Conservation (phyloP, 2,329 filamentous ascomycete species). For the Phyllosticta citrichinensis region DNA sequence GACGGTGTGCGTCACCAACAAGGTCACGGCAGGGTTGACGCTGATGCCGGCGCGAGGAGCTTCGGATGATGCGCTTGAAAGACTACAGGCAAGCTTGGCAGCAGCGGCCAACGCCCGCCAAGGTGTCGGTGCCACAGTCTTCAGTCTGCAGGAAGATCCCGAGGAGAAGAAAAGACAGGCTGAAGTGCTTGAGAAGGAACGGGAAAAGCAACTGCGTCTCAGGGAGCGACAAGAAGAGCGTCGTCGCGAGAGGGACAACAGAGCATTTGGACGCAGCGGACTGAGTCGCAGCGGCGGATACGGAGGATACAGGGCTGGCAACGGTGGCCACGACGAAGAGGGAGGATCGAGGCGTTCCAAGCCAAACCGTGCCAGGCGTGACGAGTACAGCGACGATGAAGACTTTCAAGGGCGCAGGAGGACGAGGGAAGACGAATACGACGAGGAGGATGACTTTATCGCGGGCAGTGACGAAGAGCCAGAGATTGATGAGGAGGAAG, state of each 20-base stretch:
- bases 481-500: conserved; percentile 47
- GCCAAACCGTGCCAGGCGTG: conserved; percentile 27
- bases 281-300: conserved; percentile 39
- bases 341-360: conserved; percentile 24
- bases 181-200: conserved; percentile 65
- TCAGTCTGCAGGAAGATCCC: conserved; percentile 62
- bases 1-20: conserved; percentile 62
- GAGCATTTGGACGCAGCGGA: conserved; percentile 37
- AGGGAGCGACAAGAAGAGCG: conserved; percentile 32
- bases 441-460: conserved; percentile 70
- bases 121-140: conserved; percentile 42
- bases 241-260: conserved; percentile 50
- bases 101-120: conserved; percentile 47
- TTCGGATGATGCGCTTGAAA: conserved; percentile 61
- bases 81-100: conserved; percentile 57
- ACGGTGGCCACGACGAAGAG: conserved; percentile 60
- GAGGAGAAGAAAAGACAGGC: conserved; percentile 65
- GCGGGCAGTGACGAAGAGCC: conserved; percentile 66
- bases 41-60: conserved; percentile 57
- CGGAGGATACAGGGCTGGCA: conserved; percentile 44
- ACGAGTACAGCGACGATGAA: conserved; percentile 59
- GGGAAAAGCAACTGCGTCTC: conserved; percentile 43
- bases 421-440: conserved; percentile 63
- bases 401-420: conserved; percentile 60
- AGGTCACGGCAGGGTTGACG: conserved; percentile 62